Evolutionary conservation across 2,329 filamentous ascomycete genomes (phyloP).

Genomic region (Stagonosporopsis vannaccii): DNA sequence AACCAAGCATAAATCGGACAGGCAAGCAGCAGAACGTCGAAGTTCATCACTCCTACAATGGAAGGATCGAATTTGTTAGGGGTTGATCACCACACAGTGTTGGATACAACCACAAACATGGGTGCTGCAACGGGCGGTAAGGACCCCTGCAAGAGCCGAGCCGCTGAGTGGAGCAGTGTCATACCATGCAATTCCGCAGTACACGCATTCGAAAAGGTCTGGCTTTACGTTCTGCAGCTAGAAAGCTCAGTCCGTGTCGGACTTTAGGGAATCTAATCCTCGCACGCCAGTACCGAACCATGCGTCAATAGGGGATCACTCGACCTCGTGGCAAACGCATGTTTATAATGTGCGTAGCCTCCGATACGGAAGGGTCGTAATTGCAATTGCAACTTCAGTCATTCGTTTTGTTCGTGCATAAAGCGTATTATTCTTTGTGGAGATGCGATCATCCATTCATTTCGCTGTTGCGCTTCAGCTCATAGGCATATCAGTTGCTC

Average conservation of each 20-base stretch:
- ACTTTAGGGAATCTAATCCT: background rate
- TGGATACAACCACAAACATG: background rate
- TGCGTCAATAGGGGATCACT: conserved; percentile 9
- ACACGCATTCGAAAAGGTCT: background rate
- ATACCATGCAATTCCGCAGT: conserved; percentile 10
- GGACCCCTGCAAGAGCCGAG: conserved; percentile 16
- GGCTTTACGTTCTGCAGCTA: conserved; percentile 4
- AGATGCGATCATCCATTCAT: conserved; percentile 29
- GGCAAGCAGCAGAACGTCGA: background rate
- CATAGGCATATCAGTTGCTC: conserved; percentile 22
- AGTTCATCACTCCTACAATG: background rate
- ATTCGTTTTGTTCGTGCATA: conserved; percentile 1
- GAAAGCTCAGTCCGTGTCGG: conserved; percentile 2
- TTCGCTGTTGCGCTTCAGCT: conserved; percentile 24
- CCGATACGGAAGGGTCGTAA: background rate
- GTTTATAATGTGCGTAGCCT: conserved; percentile 4
- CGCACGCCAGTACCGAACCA: conserved; percentile 1
- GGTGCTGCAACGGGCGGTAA: conserved; percentile 5
- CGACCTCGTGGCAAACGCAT: conserved; percentile 4
- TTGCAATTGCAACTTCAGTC: background rate
- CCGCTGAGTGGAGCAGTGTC: conserved; percentile 8
- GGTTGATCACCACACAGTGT: background rate
- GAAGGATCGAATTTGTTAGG: background rate
- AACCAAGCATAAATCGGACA: background rate
- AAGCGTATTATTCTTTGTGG: background rate